Conservation (phyloP, 352 stramenopile species). For the Globisporangium paroecandrum region DNA sequence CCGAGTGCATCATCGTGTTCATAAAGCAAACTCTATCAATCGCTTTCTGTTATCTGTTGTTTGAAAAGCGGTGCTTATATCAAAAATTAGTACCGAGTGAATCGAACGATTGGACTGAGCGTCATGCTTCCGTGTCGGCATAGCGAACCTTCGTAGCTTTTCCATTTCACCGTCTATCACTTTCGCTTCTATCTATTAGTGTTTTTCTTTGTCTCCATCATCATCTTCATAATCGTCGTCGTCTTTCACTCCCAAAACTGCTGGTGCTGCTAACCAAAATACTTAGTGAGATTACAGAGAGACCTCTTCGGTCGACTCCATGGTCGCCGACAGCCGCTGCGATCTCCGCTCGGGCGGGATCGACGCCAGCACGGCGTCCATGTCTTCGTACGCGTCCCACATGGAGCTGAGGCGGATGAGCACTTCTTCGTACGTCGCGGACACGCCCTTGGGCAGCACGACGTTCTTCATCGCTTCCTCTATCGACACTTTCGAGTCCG, state of each 20-base stretch:
- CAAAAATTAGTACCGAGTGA: conserved; percentile 10
- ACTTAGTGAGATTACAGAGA: conserved; percentile 14
- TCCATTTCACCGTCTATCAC: neutral
- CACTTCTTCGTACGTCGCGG: conserved; percentile 72
- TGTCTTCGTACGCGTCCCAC: conserved; percentile 68
- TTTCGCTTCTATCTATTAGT: neutral
- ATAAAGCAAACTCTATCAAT: neutral
- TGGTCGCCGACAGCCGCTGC: conserved; percentile 34
- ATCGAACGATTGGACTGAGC: neutral
- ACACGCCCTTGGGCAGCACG: conserved; percentile 49
- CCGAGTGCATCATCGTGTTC: neutral
- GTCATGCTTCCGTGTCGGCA: neutral
- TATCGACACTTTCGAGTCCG: conserved; percentile 60
- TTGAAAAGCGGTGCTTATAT: conserved; percentile 6
- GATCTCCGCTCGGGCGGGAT: conserved; percentile 46
- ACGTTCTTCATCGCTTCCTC: conserved; percentile 80
- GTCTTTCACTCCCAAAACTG: neutral
- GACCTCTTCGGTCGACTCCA: conserved; percentile 21
- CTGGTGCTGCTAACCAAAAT: neutral
- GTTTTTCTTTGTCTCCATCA: neutral
- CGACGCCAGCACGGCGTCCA: conserved; percentile 49
- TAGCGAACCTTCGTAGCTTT: neutral
- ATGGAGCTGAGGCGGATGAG: conserved; percentile 72
- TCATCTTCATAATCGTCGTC: neutral
- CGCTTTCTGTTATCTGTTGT: neutral